Evolutionary conservation across 202 grass and related monocot species (phyloP).

Genomic region (Bolboschoenoplectus hybrid): DNA sequence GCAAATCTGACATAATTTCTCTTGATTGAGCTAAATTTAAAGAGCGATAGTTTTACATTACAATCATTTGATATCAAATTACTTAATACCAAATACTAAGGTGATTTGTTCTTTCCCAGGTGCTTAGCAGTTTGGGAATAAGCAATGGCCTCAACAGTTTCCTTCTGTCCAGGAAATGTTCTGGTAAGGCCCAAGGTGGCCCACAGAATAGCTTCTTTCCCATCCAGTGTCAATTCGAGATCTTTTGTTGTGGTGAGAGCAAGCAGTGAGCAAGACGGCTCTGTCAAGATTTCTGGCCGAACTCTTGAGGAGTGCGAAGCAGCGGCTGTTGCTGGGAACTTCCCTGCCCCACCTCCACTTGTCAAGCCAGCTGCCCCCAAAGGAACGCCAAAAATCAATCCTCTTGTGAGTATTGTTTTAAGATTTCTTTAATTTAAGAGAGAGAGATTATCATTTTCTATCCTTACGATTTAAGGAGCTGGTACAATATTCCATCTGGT

Average conservation of each 20-base stretch:
- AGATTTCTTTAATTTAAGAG: neutral
- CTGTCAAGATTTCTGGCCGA: conserved; percentile 61
- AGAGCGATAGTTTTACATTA: neutral
- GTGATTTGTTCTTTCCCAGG: conserved; percentile 1
- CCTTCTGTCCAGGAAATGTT: conserved; percentile 52
- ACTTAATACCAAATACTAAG: neutral
- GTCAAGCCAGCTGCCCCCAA: conserved; percentile 59
- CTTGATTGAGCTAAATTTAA: neutral
- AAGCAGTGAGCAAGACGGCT: conserved; percentile 54
- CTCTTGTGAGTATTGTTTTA: conserved; percentile 48
- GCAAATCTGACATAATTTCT: neutral
- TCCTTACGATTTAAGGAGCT: neutral
- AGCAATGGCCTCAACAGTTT: conserved; percentile 69
- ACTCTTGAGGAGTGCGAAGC: conserved; percentile 94
- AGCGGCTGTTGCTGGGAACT: conserved; percentile 77
- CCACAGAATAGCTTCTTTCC: conserved; percentile 31
- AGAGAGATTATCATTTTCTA: neutral
- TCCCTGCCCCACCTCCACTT: conserved; percentile 57
- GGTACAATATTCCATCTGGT: neutral
- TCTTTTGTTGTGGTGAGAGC: conserved; percentile 55
- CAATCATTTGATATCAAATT: neutral
- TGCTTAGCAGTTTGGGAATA: neutral
- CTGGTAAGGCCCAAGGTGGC: conserved; percentile 34
- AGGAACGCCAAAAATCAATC: conserved; percentile 76
- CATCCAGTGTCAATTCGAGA: conserved; percentile 4